Evolutionary conservation across 2,329 filamentous ascomycete genomes (phyloP), one percentile per base, ranked within the genome.

Genomic region (Sporothrix pseudoabietina): DNA sequence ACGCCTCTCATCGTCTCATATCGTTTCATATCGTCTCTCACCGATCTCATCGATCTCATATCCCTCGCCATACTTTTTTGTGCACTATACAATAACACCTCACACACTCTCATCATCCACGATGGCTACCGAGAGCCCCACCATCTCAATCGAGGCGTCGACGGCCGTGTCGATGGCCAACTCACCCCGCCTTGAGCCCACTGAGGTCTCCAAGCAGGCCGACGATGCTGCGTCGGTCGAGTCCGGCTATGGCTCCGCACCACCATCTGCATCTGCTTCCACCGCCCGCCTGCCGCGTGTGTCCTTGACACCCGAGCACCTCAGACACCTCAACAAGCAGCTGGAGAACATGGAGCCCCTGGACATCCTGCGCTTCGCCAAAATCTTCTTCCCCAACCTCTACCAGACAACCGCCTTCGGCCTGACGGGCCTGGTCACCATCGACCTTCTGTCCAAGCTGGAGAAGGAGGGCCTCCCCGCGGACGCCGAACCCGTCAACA

Each of bases 321-420:
- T 98, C 77, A 91, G 93, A 79, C 95, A 95, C 82, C 87, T 99
- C 81, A 99, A 99, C 86, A 84, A 90, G 76, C 94, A 97, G 82
- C 85, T 99, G 78, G 92, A 96, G 82, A 88, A 91, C 80, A 92
- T 98, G 82, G 90, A 94, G 80, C 93, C 96, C 75, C 87, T 95
- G 87, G 95, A 98, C 77, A 92, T 98, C 78, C 88, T 99, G 75
- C 91, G 90, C 83, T 98, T 97, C 92, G 94, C 91, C 86, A 92
- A 95, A 80, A 91, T 92, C 78, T 92, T 95, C 78, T 91, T 99
- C 78, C 96, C 96, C 79, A 92, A 92, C 80, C 89, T 98, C 61
- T 98, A 89, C 84, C 93, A 96, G 83, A 93, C 92, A 59, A 95
- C 93, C 14, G 92, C 93, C 72, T 95, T 95, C 80, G 92, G 92